A percentile compares a stretch with the other conserved stretches of the same genome.
phyloP scores from a whole-genome alignment of 2,329 filamentous ascomycete genomes.

The Cordyceps farinosa region DNA sequence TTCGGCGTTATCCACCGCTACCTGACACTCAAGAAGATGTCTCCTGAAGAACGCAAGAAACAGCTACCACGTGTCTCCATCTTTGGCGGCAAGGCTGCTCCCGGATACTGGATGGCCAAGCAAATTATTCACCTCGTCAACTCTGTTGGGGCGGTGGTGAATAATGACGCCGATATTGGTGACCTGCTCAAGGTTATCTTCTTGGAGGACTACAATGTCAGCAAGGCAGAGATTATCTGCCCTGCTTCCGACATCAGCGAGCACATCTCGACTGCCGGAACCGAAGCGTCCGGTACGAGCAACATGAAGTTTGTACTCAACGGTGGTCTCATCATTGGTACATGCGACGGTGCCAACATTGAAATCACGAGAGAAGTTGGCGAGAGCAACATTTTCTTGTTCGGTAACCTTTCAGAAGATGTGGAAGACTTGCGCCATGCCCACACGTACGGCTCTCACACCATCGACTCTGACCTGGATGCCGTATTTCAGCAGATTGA shows the following conservation, averaged over 20 bases:
- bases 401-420: constrained; percentile 92
- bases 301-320: constrained; percentile 99
- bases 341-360: constrained; percentile 96
- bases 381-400: constrained; percentile 97
- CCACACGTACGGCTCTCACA: constrained; percentile 79
- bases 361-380: constrained; percentile 97
- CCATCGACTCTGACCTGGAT: constrained; percentile 70
- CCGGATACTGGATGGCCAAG: constrained; percentile 99
- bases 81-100: constrained; percentile 96
- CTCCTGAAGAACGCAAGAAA: constrained; percentile 79
- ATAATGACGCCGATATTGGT: constrained; percentile 86
- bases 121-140: constrained; percentile 97
- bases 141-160: constrained; percentile 83
- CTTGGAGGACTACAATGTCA: constrained; percentile 97
- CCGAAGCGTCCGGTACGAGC: constrained; percentile 82
- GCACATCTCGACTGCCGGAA: constrained; percentile 97
- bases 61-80: constrained; percentile 85
- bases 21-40: constrained; percentile 81
- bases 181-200: constrained; percentile 97
- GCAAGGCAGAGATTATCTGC: constrained; percentile 95
- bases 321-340: constrained; percentile 94
- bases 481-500: constrained; percentile 84
- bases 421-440: constrained; percentile 92
- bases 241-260: constrained; percentile 96
- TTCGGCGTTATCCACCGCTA: constrained; percentile 97